Base-by-base conservation (phyloP, 331 rosid genomes). In the Cydonia oblonga region DNA sequence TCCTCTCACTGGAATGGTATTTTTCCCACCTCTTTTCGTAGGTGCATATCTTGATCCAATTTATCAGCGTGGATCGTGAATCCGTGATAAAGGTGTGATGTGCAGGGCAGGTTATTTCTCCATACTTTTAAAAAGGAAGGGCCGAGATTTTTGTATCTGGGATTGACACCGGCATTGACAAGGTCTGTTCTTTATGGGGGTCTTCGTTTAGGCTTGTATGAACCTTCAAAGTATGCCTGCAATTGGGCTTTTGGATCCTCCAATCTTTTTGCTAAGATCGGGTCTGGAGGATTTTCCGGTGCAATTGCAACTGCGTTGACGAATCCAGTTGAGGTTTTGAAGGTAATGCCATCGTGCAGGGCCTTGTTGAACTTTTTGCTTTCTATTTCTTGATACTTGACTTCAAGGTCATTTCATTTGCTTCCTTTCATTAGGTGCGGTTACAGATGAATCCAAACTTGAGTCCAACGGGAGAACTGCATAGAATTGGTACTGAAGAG, bases 171-270 rank as follows among this genome's bases (percentile, higher is more conserved):
- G 74, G 91, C 97, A 66, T 80, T 95, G 82, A 89, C 87, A 65
- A 95, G 97, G 89, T 95, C 96, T 14, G 86, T 88, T 76, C 79
- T 91, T 76, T 95, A 95, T 78, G 98, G 98, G 67, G 98, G 98
- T 76, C 88, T 91, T 14, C 96, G 96, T 78, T 83, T 95, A 85
- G 97, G 98, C 69, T 87, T 95, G 87, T 95, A 91, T 65, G 97
- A 95, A 78, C 98, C 98, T 40, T 82, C 97, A 70, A 95, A 95
- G 82, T 53, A 81, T 88, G 90, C 89, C 25, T 95, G 87, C 85
- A 86, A 85, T 78, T 70, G 76, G 91, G 87, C 90, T 80, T 91
- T 95, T 69, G 92, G 92, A 71, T 91, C 92, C 82, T 77, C 88
- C 81, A 95, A 91, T 83, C 77, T 91, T 77, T 81, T 95, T 68